A percentile compares a stretch with the other conserved stretches of the same genome.
Evolutionary conservation across 768 basidiomycete genomes (phyloP).

Genomic region (Chalciporus piperatus): DNA sequence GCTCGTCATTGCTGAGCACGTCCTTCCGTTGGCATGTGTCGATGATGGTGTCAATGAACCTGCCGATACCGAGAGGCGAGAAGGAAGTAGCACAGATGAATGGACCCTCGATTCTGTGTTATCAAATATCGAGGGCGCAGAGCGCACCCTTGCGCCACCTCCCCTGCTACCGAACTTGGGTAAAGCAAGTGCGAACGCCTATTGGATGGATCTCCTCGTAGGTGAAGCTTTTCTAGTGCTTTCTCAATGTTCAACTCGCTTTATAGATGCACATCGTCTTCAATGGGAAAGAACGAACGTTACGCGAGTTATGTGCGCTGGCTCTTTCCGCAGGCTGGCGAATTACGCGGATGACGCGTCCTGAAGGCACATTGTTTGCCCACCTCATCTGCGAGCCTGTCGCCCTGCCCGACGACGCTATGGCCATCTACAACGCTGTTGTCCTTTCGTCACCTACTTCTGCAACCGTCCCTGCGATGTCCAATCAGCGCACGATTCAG

Average conservation of each 20-base stretch:
- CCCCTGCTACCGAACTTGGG: constrained; percentile 75
- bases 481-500: constrained; percentile 3
- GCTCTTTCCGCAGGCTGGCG: constrained; percentile 61
- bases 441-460: constrained; percentile 18
- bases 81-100: constrained; percentile 9
- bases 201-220: constrained; percentile 71
- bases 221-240: constrained; percentile 6
- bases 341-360: constrained; percentile 50
- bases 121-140: constrained; percentile 49
- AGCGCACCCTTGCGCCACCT: constrained; percentile 50
- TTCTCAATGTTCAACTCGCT: background rate
- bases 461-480: constrained; percentile 8
- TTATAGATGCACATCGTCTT: constrained; percentile 66
- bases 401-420: constrained; percentile 42
- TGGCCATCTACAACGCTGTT: constrained; percentile 21
- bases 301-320: constrained; percentile 58
- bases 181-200: constrained; percentile 62
- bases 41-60: constrained; percentile 35
- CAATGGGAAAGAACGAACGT: constrained; percentile 67
- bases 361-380: constrained; percentile 65
- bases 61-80: constrained; percentile 4
- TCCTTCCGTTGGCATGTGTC: constrained; percentile 68
- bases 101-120: constrained; percentile 32
- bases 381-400: constrained; percentile 68
- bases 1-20: constrained; percentile 68